Evolutionary conservation across 2,329 filamentous ascomycete genomes (phyloP), one percentile per base, ranked within the genome.

Genomic region (Alternaria alternata): DNA sequence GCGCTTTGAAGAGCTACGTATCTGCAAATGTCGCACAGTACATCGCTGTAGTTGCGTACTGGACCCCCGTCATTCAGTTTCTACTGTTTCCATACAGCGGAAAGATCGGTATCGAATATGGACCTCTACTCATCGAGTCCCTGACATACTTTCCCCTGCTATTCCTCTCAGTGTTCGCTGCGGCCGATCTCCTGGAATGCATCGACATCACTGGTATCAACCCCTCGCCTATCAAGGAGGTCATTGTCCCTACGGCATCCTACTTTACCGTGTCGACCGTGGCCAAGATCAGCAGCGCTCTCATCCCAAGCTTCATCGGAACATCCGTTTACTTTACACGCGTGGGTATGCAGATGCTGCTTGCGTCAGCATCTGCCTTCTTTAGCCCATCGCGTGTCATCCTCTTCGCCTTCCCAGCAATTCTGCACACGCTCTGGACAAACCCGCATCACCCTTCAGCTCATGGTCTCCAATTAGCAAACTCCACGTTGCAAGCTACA

Each of bases 381-480:
- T 78, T 92, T 51, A 84, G 89, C 2, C 91, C 91, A 0, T 94
- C 90, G 0, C 89, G 87, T 66, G 80, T 91, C 51, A 78, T 94
- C 3, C 69, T 91, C 0, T 83, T 90, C 43, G 86, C 88, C 1
- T 74, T 94, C 36, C 93, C 94, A 3, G 91, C 91, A 0, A 73
- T 96, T 39, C 75, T 93, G 7, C 90, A 94, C 73, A 89, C 90
- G 0, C 81, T 88, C 30, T 81, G 89, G 36, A 83, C 89, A 54
- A 97, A 97, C 76, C 86, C 89, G 0, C 93, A 97, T 75, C 81
- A 91, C 51, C 86, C 87, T 49, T 86, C 88, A 1, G 82, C 85
- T 0, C 81, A 83, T 66, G 88, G 88, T 0, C 87, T 88, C 0
- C 77, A 81, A 1, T 79, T 84, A 0, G 81, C 95, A 38, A 94